Conservation (phyloP, 2,329 filamentous ascomycete species). For the Claviceps monticola region DNA sequence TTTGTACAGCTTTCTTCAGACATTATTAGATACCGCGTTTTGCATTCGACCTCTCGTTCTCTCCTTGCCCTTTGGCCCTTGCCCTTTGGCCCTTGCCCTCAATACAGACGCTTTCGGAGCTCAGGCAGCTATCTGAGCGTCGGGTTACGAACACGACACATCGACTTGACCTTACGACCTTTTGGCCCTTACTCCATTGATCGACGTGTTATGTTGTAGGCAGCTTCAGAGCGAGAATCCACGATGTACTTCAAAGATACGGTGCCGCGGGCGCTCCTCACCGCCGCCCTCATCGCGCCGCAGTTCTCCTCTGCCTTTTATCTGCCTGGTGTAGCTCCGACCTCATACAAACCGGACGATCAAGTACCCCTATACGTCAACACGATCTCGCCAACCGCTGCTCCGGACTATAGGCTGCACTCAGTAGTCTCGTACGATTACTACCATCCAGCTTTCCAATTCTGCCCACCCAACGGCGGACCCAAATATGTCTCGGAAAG, state of each 20-base stretch:
- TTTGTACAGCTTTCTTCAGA: neutral
- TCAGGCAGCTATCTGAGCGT: neutral
- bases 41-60: neutral
- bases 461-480: conserved; percentile 68
- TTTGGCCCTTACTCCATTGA: neutral
- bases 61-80: neutral
- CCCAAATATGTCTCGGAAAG: conserved; percentile 66
- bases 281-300: conserved; percentile 36
- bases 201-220: conserved; percentile 3
- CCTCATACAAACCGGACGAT: conserved; percentile 72
- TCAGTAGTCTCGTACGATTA: conserved; percentile 96
- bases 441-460: conserved; percentile 77
- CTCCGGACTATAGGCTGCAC: conserved; percentile 66
- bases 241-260: conserved; percentile 32
- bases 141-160: neutral
- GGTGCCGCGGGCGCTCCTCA: conserved; percentile 36
- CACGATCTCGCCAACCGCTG: conserved; percentile 73
- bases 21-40: neutral
- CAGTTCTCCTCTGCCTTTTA: conserved; percentile 66
- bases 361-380: conserved; percentile 84
- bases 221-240: neutral
- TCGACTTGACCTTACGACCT: neutral
- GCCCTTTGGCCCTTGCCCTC: neutral
- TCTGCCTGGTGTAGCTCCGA: conserved; percentile 87
- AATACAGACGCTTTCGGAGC: neutral